Evolutionary conservation across 331 rosid genomes (phyloP), one percentile per base, ranked within the genome.

Genomic region (Prunus yedoensis): DNA sequence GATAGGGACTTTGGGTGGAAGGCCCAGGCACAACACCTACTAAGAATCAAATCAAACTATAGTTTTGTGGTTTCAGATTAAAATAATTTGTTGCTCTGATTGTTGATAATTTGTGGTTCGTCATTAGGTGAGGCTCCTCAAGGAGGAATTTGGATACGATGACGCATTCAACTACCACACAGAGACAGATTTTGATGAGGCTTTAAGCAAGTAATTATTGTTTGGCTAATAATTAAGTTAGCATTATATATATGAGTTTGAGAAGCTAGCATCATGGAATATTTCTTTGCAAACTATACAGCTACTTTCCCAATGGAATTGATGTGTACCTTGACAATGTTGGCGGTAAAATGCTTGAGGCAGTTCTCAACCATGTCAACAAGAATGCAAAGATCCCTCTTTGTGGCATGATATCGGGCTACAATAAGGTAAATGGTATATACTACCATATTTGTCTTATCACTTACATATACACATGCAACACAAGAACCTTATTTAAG

Each of bases 321-420:
- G 90, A 86, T 80, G 76, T 90, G 4, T 90, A 90, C 66, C 61
- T 90, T 50, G 92, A 90, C 78, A 86, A 88, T 28, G 95, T 88
- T 83, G 92, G 92, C 5, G 91, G 89, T 20, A 74, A 78, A 79
- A 88, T 88, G 89, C 88, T 88, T 78, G 95, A 88, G 85, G 81
- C 92, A 52, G 92, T 80, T 9, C 89, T 90, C 65, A 90, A 90
- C 78, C 90, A 88, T 83, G 91, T 90, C 67, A 88, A 90, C 81
- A 76, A 47, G 66, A 10, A 83, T 50, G 92, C 96, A 27, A 84
- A 85, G 56, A 85, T 88, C 45, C 68, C 89, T 7, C 76, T 88
- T 58, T 90, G 90, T 25, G 90, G 92, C 28, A 87, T 85, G 91
- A 85, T 87, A 74, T 90, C 90, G 30, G 73, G 80, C 28, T 90